These are phyloP conservation scores for Phaffia tasmanica DNA, from an alignment of 768 basidiomycete genomes.

Conservation along the genomic window DNA sequence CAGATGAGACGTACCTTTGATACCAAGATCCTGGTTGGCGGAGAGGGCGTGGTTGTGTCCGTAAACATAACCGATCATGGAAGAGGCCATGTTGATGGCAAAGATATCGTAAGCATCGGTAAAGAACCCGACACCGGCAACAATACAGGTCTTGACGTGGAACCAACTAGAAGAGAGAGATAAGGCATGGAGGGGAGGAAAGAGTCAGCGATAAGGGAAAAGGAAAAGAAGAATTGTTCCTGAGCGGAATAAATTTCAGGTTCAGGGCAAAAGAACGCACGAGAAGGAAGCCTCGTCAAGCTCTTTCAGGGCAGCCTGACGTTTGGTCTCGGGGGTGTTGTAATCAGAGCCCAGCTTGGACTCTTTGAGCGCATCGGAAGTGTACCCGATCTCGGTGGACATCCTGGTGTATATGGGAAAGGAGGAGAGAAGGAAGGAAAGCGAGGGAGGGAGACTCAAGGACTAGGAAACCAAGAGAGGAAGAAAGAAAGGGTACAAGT, in stretches of 20 bases:
- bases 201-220: constrained; percentile 1
- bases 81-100: constrained; percentile 72
- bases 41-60: constrained; percentile 42
- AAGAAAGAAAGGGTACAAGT: not conserved
- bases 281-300: constrained; percentile 78
- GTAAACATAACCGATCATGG: constrained; percentile 77
- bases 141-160: constrained; percentile 60
- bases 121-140: constrained; percentile 42
- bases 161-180: constrained; percentile 51
- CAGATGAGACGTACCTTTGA: constrained; percentile 50
- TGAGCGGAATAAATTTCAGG: constrained; percentile 8
- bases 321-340: constrained; percentile 27
- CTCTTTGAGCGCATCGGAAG: not conserved
- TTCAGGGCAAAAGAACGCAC: constrained; percentile 43
- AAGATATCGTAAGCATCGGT: constrained; percentile 44
- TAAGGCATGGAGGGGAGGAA: not conserved
- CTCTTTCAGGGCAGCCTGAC: constrained; percentile 67
- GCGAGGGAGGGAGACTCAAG: not conserved
- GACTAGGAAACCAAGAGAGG: not conserved
- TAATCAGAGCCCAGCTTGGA: not conserved
- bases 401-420: not conserved
- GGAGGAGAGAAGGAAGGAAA: not conserved
- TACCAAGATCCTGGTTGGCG: constrained; percentile 58
- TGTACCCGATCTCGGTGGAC: constrained; percentile 8
- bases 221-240: not conserved